Evolutionary conservation across 768 basidiomycete species (phyloP), one percentile per base, ranked within the genome.

Genomic region (Tulasnella sp.): DNA sequence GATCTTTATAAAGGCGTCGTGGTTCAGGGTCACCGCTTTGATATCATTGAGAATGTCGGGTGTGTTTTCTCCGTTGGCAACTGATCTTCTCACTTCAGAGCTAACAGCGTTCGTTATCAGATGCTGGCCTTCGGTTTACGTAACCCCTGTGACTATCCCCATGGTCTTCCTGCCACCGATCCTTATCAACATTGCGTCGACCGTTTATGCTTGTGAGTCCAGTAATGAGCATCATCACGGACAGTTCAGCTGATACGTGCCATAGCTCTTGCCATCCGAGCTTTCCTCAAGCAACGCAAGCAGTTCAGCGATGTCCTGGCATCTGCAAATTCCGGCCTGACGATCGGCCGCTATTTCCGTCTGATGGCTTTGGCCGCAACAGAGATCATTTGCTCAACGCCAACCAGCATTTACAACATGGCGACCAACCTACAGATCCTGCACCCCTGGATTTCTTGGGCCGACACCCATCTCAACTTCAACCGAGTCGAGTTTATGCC

Each of bases 21-120:
- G 72, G 86, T 87, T 35, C 90, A 91, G 81, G 88, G 89, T 77
- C 90, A 91, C 83, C 88, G 89, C 6, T 91, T 86, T 83, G 84
- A 91, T 80, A 89, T 91, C 71, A 86, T 85, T 77, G 89, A 90
- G 81, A 86, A 90, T 75, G 79, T 90, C 20, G 32, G 29, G 61
- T 35, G 18, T 35, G 32, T n/a, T n/a, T n/a, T n/a, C n/a, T n/a
- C n/a, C n/a, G n/a, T n/a, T n/a, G n/a, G n/a, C n/a, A n/a, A n/a
- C n/a, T n/a, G n/a, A n/a, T n/a, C n/a, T n/a, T n/a, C n/a, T n/a
- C n/a, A n/a, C n/a, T n/a, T n/a, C n/a, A n/a, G n/a, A n/a, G n/a
- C n/a, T n/a, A n/a, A n/a, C n/a, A n/a, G n/a, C n/a, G n/a, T n/a
- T n/a, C n/a, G n/a, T n/a, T n/a, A n/a, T n/a, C 29, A 90, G 90